phyloP scores from a whole-genome alignment of 768 basidiomycete genomes.

The Leccinum boreale region DNA sequence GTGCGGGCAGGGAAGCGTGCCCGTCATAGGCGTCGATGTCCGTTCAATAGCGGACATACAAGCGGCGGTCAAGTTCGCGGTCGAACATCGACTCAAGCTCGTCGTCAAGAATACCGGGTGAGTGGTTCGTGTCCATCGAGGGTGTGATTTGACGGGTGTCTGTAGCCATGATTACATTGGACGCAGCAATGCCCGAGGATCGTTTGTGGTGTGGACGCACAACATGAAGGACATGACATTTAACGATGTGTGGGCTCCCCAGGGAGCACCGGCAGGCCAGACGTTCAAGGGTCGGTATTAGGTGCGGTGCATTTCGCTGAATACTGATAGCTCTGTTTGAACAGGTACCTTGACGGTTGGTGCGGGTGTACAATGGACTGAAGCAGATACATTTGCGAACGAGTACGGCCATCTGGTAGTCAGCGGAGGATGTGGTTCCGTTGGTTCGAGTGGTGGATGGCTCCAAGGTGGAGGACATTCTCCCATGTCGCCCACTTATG shows the following conservation, averaged over 20 bases:
- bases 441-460: neutral
- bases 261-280: neutral
- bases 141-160: too few species aligned
- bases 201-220: too few species aligned
- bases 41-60: too few species aligned
- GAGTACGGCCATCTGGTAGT: neutral
- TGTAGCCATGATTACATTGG: too few species aligned
- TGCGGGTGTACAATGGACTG: neutral
- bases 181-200: too few species aligned
- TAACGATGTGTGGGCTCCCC: neutral
- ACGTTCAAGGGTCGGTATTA: neutral
- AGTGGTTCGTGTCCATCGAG: too few species aligned
- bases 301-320: neutral
- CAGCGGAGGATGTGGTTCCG: neutral
- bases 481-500: neutral
- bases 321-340: neutral
- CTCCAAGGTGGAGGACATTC: neutral
- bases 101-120: too few species aligned
- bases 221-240: too few species aligned
- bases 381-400: neutral
- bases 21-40: too few species aligned
- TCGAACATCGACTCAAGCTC: too few species aligned
- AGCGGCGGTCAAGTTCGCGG: too few species aligned
- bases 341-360: neutral
- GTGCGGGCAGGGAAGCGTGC: too few species aligned